Percentiles rank a stretch among this genome's conserved stretches.
phyloP scores from a whole-genome alignment of 106 monocot genomes.

The Narthecium ossifragum region DNA sequence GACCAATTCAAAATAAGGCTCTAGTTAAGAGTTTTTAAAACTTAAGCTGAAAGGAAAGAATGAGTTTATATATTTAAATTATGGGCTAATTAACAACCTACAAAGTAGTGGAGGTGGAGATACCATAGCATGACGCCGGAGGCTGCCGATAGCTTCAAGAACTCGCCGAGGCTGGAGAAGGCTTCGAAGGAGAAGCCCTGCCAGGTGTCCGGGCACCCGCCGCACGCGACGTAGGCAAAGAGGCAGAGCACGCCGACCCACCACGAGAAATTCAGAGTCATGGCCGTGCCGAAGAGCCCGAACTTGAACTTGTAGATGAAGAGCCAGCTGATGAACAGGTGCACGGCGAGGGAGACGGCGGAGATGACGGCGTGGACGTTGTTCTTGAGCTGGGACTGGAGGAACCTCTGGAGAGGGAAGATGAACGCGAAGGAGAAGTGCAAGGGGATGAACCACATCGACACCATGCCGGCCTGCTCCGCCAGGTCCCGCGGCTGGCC shows the following conservation, averaged over 20 bases:
- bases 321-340: conserved; percentile 6
- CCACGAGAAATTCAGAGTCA: conserved; percentile 8
- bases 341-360: background rate
- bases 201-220: conserved; percentile 3
- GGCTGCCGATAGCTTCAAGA: background rate
- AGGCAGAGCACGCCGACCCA: background rate
- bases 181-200: conserved; percentile 8
- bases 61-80: background rate
- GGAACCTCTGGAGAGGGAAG: conserved; percentile 4
- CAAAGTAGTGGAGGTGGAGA: background rate
- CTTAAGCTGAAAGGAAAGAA: too few relatives aligned
- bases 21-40: too few relatives aligned
- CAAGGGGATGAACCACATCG: conserved; percentile 2
- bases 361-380: background rate
- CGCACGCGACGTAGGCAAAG: background rate
- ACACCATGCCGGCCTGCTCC: background rate
- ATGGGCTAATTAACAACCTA: background rate
- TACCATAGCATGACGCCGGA: conserved; percentile 15
- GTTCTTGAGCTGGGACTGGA: conserved; percentile 1
- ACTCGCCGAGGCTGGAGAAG: conserved; percentile 4
- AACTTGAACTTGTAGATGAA: background rate
- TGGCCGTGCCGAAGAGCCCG: background rate
- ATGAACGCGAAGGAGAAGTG: conserved; percentile 4
- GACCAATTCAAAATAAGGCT: background rate
- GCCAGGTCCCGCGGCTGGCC: conserved; percentile 3